phyloP scores from a whole-genome alignment of 805 yeast species.

The Candida dendrica region DNA sequence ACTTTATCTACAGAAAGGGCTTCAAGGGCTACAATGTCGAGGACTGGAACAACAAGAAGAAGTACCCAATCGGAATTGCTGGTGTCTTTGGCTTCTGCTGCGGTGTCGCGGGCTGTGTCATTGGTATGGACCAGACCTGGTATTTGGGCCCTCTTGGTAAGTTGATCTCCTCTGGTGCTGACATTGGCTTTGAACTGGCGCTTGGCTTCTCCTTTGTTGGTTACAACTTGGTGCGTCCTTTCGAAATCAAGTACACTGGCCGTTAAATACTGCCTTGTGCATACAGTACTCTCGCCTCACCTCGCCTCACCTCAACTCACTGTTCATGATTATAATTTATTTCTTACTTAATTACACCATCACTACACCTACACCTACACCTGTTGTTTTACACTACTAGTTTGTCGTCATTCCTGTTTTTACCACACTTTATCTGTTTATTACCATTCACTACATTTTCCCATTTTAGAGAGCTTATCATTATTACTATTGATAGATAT shows the following conservation, averaged over 20 bases:
- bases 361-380: too few relatives aligned
- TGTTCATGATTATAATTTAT: background rate
- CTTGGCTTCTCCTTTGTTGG: slow-evolving; percentile 59
- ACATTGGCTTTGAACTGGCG: slow-evolving; percentile 79
- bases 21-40: slow-evolving; percentile 54
- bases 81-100: slow-evolving; percentile 72
- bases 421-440: too few relatives aligned
- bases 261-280: slow-evolving; percentile 12
- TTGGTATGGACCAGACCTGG: slow-evolving; percentile 88
- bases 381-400: too few relatives aligned
- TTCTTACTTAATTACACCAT: too few relatives aligned
- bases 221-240: slow-evolving; percentile 48
- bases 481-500: too few relatives aligned
- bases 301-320: background rate
- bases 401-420: too few relatives aligned
- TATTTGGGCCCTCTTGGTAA: slow-evolving; percentile 64
- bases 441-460: too few relatives aligned
- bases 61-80: slow-evolving; percentile 71
- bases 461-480: too few relatives aligned
- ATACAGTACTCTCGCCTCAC: too few relatives aligned
- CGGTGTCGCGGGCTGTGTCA: slow-evolving; percentile 78
- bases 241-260: slow-evolving; percentile 59
- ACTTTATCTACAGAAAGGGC: slow-evolving; percentile 68
- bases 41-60: slow-evolving; percentile 48
- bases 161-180: slow-evolving; percentile 59